Base-by-base conservation (phyloP, 345 rosid species). In the Eucalyptus curtisii region DNA sequence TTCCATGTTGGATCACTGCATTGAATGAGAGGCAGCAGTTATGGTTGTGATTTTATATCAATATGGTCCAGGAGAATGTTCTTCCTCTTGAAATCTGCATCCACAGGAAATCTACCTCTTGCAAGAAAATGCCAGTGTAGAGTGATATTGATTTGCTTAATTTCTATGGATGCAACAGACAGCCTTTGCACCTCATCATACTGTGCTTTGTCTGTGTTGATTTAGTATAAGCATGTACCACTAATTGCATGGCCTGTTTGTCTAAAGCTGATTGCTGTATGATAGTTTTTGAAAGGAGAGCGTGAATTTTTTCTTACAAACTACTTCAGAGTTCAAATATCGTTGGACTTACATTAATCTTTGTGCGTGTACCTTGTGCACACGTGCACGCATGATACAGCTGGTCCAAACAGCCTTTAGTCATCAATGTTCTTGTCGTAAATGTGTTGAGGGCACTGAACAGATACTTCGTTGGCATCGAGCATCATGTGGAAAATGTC, bases 401-500 rank as follows among this genome's bases (percentile, higher is more conserved):
- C 13, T 68, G 0, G 8, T 2, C 10, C 10, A 0, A 0, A 7
- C 3, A 2, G 0, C 20, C 3, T n/a, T 14, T 2, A 31, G 2
- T 31, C 79, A 8, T 31, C 7, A 1, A 31, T 1, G 7, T 0
- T 3, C 3, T 68, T 16, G 24, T 68, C 42, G 12, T 7, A 68
- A 31, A 68, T 8, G 42, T 68, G 24, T 33, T 68, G 42, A 68
- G 5, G 24, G 12, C 1, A 3, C 10, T 5, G 44, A 31, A 3
- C 0, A 5, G 80, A 31, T 0, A 16, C 42, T 3, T 16, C 0
- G 42, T 68, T 8, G 80, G 7, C 10, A 68, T 68, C 80, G 2
- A 68, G 42, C 0, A 31, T 31, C 13, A 31, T 68, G 80, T 0
- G 80, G 6, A 33, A 10, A 2, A 24, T 4, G 80, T 33, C 3